These are phyloP conservation scores for Rhizopogon salebrosus DNA, from an alignment of 768 basidiomycete genomes.

Conservation along the genomic window DNA sequence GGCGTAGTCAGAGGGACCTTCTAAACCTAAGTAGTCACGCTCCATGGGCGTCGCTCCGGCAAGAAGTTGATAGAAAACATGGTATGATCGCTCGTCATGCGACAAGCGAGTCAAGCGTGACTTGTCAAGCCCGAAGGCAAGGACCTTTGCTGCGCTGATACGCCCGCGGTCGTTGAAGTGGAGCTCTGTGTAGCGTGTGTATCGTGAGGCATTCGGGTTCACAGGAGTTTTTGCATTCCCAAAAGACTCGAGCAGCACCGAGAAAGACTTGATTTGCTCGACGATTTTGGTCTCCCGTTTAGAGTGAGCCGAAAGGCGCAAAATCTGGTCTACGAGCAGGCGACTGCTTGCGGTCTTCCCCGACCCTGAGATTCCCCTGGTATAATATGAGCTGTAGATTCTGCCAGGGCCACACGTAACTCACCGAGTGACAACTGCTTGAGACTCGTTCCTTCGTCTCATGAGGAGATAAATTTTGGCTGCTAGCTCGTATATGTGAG, in stretches of 20 bases:
- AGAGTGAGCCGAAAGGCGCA: slow-evolving; percentile 55
- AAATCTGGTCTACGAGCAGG: slow-evolving; percentile 52
- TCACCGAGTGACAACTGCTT: slow-evolving; percentile 56
- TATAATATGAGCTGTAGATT: slow-evolving; percentile 9
- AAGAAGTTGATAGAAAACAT: slow-evolving; percentile 62
- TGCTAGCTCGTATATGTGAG: slow-evolving; percentile 61
- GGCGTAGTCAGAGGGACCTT: slow-evolving; percentile 54
- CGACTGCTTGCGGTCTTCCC: slow-evolving; percentile 51
- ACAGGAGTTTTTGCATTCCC: slow-evolving; percentile 60
- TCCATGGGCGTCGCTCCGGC: slow-evolving; percentile 54
- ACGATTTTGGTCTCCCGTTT: slow-evolving; percentile 47
- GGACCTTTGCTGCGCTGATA: slow-evolving; percentile 50
- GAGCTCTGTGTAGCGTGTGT: slow-evolving; percentile 54
- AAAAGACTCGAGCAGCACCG: slow-evolving; percentile 56
- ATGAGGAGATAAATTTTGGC: slow-evolving; percentile 55
- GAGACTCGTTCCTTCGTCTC: slow-evolving; percentile 47
- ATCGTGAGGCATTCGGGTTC: slow-evolving; percentile 61
- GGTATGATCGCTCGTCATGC: slow-evolving; percentile 60
- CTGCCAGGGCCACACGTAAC: slow-evolving; percentile 21
- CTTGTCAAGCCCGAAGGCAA: slow-evolving; percentile 62
- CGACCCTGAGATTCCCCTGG: slow-evolving; percentile 60
- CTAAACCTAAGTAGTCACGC: slow-evolving; percentile 46
- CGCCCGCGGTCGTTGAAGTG: slow-evolving; percentile 56
- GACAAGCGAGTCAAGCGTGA: slow-evolving; percentile 46
- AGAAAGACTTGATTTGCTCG: slow-evolving; percentile 52